A percentile compares a stretch with the other conserved stretches of the same genome.
These are phyloP conservation scores for Physaria fendleri DNA, from an alignment of 345 rosid species.

Conservation along the genomic window DNA sequence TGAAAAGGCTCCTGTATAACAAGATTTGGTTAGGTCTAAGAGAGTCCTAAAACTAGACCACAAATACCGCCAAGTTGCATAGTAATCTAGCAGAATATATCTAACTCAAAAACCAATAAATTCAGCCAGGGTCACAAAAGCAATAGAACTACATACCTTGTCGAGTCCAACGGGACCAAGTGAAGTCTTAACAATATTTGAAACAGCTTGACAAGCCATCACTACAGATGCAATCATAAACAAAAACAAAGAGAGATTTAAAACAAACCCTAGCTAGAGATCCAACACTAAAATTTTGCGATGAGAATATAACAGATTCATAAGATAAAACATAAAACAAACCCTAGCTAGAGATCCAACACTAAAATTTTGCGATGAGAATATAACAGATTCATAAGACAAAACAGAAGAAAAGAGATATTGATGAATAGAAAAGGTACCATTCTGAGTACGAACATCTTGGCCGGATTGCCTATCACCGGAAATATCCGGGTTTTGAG, in stretches of 20 bases:
- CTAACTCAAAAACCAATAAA: background rate
- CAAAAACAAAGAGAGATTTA: background rate
- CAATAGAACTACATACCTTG: conserved; percentile 44
- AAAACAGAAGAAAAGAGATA: background rate
- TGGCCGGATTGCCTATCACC: conserved; percentile 94
- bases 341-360: conserved; percentile 29
- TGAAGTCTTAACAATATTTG: conserved; percentile 90
- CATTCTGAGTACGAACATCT: conserved; percentile 96
- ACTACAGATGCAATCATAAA: conserved; percentile 32
- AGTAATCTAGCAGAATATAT: background rate
- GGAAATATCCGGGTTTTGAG: conserved; percentile 70
- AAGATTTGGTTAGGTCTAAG: background rate
- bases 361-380: background rate
- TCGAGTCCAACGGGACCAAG: conserved; percentile 98
- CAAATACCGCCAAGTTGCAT: background rate
- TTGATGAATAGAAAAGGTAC: conserved; percentile 31
- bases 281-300: background rate
- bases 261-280: conserved; percentile 26
- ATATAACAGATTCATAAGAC: background rate
- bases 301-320: background rate
- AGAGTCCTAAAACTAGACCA: background rate
- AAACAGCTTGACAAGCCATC: conserved; percentile 92
- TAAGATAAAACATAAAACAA: background rate
- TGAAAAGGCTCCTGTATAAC: background rate
- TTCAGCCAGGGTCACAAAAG: background rate